Evolutionary conservation across 306 rosid species (phyloP).

Genomic region (Vicia villosa): DNA sequence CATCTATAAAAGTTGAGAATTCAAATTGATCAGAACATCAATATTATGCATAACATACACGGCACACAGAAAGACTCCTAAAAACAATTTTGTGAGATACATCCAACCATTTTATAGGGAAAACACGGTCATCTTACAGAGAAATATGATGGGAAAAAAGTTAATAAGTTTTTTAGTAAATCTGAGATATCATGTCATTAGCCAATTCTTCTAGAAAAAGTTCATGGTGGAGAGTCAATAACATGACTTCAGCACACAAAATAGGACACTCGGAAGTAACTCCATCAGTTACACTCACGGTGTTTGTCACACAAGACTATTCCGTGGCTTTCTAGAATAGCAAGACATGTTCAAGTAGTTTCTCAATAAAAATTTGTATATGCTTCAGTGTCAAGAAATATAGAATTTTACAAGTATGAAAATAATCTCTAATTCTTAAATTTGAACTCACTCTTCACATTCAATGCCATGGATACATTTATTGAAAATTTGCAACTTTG

Average conservation of each 20-base stretch:
- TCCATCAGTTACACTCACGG: neutral
- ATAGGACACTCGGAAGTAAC: neutral
- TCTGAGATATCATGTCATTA: neutral
- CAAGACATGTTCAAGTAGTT: constrained; percentile 1
- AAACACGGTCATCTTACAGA: neutral
- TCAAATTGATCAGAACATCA: constrained; percentile 28
- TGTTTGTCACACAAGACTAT: neutral
- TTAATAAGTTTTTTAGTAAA: neutral
- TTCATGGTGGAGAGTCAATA: neutral
- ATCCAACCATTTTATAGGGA: constrained; percentile 7
- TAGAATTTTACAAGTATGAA: constrained; percentile 13
- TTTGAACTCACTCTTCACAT: no score
- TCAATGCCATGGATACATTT: neutral
- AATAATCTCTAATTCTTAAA: neutral
- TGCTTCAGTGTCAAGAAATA: constrained; percentile 14
- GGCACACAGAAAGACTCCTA: constrained; percentile 17
- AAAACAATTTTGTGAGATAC: constrained; percentile 21
- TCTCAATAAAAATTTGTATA: constrained; percentile 5
- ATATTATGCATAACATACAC: constrained; percentile 13
- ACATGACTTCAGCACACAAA: neutral
- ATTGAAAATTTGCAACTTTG: neutral
- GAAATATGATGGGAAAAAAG: neutral
- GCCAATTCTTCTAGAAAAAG: neutral
- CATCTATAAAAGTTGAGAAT: constrained; percentile 50
- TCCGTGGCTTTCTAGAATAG: neutral